Conservation (phyloP, 2,329 filamentous ascomycete species). For the Exophiala sideris region DNA sequence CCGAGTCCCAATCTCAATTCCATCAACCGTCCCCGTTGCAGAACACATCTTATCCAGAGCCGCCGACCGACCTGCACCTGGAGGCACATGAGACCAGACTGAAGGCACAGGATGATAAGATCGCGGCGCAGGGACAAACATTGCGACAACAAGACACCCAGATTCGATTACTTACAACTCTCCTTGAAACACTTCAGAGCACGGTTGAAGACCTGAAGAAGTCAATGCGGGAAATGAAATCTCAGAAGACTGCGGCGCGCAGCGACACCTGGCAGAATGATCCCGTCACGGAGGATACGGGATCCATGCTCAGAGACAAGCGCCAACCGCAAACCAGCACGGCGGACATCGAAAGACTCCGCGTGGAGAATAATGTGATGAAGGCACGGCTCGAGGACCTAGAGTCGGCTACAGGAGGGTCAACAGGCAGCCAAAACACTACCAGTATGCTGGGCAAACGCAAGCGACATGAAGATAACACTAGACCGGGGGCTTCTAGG, state of each 20-base stretch:
- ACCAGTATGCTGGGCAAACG: conserved; percentile 19
- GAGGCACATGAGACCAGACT: conserved; percentile 1
- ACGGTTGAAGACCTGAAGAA: conserved; percentile 18
- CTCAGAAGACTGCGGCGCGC: background rate
- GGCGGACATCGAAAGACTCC: conserved; percentile 18
- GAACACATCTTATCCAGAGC: background rate
- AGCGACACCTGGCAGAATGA: background rate
- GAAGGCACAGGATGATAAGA: conserved; percentile 6
- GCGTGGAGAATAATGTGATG: conserved; percentile 24
- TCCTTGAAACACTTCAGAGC: conserved; percentile 18
- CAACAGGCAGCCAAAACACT: background rate
- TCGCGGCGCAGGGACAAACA: conserved; percentile 8
- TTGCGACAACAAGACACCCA: conserved; percentile 21
- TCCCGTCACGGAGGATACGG: conserved; percentile 5
- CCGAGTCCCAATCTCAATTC: conserved; percentile 3
- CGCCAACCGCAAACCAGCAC: conserved; percentile 11
- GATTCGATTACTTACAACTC: conserved; percentile 14
- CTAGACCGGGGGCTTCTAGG: background rate
- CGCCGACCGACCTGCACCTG: background rate
- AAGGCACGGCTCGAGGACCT: conserved; percentile 21
- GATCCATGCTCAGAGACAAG: conserved; percentile 9
- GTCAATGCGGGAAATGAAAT: conserved; percentile 17
- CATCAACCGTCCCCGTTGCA: background rate
- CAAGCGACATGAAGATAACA: conserved; percentile 14
- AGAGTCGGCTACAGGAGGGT: conserved; percentile 12